These are phyloP conservation scores for Boletus sensibilis DNA, from an alignment of 768 basidiomycete species.

Conservation along the genomic window DNA sequence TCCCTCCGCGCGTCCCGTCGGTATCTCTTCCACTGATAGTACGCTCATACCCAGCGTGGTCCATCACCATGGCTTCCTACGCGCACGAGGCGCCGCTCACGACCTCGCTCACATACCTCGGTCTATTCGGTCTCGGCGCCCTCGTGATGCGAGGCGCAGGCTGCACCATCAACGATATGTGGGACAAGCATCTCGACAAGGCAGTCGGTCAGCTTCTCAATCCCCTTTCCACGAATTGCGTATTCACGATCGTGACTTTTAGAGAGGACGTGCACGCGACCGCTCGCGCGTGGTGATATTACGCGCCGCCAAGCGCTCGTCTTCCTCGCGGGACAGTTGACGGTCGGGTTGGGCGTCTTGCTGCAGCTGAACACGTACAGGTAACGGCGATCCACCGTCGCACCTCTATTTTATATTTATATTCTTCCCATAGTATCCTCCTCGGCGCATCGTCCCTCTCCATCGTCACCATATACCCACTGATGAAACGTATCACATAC, in stretches of 20 bases:
- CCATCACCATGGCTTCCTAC: slow-evolving; percentile 95
- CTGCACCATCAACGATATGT: slow-evolving; percentile 99
- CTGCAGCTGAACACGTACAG: slow-evolving; percentile 95
- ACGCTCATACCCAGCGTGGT: slow-evolving; percentile 70
- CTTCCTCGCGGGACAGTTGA: slow-evolving; percentile 82
- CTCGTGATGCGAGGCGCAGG: slow-evolving; percentile 97
- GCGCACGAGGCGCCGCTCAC: slow-evolving; percentile 65
- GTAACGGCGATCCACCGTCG: slow-evolving; percentile 37
- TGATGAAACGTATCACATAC: slow-evolving; percentile 96
- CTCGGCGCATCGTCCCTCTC: slow-evolving; percentile 90
- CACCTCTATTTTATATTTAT: background rate
- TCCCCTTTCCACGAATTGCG: too few species aligned
- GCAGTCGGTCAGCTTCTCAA: slow-evolving; percentile 64
- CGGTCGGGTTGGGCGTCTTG: slow-evolving; percentile 79
- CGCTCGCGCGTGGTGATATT: slow-evolving; percentile 83
- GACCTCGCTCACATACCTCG: slow-evolving; percentile 70
- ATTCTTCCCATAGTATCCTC: slow-evolving; percentile 57
- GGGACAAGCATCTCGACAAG: slow-evolving; percentile 91
- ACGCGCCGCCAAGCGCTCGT: slow-evolving; percentile 68
- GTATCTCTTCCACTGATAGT: background rate
- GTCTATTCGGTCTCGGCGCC: slow-evolving; percentile 87
- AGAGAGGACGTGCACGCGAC: slow-evolving; percentile 88
- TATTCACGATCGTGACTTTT: background rate
- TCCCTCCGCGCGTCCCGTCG: background rate
- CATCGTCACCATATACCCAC: slow-evolving; percentile 84